Evolutionary conservation across 768 basidiomycete species (phyloP), one percentile per base, ranked within the genome.

Genomic region (Leucocoprinus birnbaumii): DNA sequence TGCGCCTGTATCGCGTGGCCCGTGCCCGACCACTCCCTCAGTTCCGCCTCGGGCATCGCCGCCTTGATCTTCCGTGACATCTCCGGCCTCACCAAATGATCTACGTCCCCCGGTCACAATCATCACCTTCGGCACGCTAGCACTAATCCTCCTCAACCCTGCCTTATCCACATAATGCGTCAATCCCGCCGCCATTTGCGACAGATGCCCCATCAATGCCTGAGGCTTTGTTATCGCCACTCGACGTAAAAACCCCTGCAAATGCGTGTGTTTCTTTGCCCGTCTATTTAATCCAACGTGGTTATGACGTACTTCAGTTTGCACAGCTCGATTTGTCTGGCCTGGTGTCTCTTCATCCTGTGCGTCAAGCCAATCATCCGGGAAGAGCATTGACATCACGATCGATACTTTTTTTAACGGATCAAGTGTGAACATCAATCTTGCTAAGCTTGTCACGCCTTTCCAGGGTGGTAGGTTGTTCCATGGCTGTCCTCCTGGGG

Each of bases 21-120:
- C 0, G 83, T 83, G 1, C 71, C 71, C 50, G 79, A 65, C 83
- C 84, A 89, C 51, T 74, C 66, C n/a, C 81, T 65, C 38, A 83
- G 69, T 61, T 82, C 76, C 1, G 79, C 74, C 58, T 83, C 80
- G 0, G 82, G 80, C 87, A 91, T 91, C 37, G 70, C 61, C 9
- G 65, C 65, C 64, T 83, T 82, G 19, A 92, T 63, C 19, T 73
- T 67, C 6, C 66, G 60, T 21, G 84, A 86, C 51, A 86, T 80
- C 6, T 61, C 58, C 0, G 81, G 73, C 14, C 70, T 61, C 8
- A 92, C 76, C 2, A 92, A 66, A 46, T 78, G 58, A 62, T 91
- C 90, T 1, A 81, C 66, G 56, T 87, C 83, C 2, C 87, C 90
- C 0, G n/a, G 85, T 87, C n/a, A 90, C 62, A 50, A 83, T 84